A percentile compares a stretch with the other conserved stretches of the same genome.
Conservation (phyloP, 139 green algal species). For the Picochlorum costavermella region DNA sequence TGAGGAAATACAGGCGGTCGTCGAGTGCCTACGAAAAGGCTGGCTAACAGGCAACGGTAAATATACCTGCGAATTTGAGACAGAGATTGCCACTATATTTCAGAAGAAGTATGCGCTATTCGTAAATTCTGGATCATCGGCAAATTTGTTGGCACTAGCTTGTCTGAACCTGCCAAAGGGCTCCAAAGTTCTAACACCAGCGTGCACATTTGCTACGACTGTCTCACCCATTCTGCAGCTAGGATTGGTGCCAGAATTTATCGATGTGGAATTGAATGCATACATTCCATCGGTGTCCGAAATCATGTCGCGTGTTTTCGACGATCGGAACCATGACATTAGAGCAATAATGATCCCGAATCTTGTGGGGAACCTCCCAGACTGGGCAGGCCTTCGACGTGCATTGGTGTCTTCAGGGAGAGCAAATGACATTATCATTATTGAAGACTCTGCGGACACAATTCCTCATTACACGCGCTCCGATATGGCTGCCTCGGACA, state of each 20-base stretch:
- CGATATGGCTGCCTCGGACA: not conserved
- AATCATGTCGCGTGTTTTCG: not conserved
- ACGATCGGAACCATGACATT: not conserved
- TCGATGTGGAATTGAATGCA: not conserved
- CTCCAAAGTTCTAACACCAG: not conserved
- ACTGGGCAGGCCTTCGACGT: not conserved
- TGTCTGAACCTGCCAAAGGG: constrained; percentile 1
- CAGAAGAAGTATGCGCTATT: not conserved
- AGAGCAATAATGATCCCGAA: not conserved
- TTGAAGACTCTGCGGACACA: constrained; percentile 1
- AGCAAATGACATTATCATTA: not conserved
- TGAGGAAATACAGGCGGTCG: not conserved
- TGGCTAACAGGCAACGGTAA: not conserved
- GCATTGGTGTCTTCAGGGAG: not conserved
- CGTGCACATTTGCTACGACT: not conserved
- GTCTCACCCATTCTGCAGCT: constrained; percentile 1
- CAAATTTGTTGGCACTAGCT: not conserved
- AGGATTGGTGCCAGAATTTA: not conserved
- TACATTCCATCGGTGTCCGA: not conserved
- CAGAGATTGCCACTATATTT: not conserved
- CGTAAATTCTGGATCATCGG: not conserved
- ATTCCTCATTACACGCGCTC: not conserved
- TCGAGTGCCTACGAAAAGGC: not conserved
- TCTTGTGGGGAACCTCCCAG: not conserved
- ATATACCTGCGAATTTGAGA: not conserved